Evolutionary conservation across 257 asterid species (phyloP).

Genomic region (Paulownia fortunei): DNA sequence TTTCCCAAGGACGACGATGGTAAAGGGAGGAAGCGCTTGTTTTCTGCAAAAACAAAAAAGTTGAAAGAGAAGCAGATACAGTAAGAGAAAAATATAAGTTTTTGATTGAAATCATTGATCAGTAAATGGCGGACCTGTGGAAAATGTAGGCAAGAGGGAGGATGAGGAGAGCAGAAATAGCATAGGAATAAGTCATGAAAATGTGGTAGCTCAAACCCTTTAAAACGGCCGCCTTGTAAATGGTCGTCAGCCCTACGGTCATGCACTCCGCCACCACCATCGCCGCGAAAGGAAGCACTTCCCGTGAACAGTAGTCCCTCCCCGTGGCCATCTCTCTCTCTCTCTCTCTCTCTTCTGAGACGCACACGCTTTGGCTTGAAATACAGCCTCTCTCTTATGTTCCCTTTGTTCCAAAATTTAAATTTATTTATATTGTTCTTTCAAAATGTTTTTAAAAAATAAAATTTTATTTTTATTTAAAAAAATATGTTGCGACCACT

Average conservation of each 20-base stretch:
- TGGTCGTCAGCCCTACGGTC: conserved; percentile 23
- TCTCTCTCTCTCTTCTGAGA: no score
- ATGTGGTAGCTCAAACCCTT: conserved; percentile 33
- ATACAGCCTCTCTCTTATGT: no score
- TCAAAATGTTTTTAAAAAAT: no score
- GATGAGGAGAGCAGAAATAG: conserved; percentile 29
- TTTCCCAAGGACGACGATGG: conserved; percentile 20
- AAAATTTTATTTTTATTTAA: no score
- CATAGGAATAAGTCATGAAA: conserved; percentile 38
- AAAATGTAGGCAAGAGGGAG: conserved; percentile 33
- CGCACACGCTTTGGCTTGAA: no score
- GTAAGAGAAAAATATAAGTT: no score
- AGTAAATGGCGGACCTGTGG: conserved; percentile 18
- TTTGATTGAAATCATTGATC: neutral
- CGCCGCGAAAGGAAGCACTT: conserved; percentile 29
- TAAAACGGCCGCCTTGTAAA: conserved; percentile 38
- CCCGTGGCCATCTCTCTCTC: no score
- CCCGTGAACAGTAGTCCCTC: conserved; percentile 7
- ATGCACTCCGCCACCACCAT: conserved; percentile 32
- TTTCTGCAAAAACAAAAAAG: conserved; percentile 21
- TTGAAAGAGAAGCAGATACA: no score
- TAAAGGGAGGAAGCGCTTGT: conserved; percentile 30
- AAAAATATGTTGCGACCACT: no score
- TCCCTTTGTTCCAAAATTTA: no score
- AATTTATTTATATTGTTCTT: no score